Evolutionary conservation across 768 basidiomycete genomes (phyloP), one percentile per base, ranked within the genome.

Genomic region (Podaxis sp.): DNA sequence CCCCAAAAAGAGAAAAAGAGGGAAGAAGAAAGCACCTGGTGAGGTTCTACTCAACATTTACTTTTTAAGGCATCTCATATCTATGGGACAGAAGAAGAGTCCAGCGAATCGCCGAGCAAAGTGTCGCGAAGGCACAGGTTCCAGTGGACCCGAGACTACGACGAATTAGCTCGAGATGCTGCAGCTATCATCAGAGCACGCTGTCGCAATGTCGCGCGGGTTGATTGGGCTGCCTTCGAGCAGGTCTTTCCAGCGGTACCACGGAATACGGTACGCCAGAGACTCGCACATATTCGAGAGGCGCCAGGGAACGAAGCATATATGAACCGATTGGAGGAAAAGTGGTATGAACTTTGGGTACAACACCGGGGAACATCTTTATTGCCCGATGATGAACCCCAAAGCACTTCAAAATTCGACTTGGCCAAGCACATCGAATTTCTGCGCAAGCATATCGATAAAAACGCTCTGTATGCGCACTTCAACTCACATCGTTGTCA

Each of bases 91-190:
- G 68, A 63, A 25, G 47, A 51, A 32, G 59, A 47, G 36, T 11
- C 35, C 5, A 50, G 32, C 9, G 58, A 67, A 32, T 59, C 83
- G 84, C 70, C 83, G 79, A 14, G 79, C 81, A 44, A 77, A 75
- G 9, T 67, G 14, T 65, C 67, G 48, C 78, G 88, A 55, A 81
- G 90, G 16, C 82, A 86, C 51, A 80, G 88, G 57, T 93, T 93
- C 69, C 84, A 85, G 51, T 98, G 93, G 94, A 91, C 83, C 57
- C 73, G 81, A 42, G 91, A 95, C 53, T 93, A 88, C 59, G 94
- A 98, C 59, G 96, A 98, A 62, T 81, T 95, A 40, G 88, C 89
- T 25, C 84, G 89, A 57, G 96, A 98, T 68, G 88, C 89, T 0
- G 87, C 86, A 50, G 89, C 85, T 10, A 87, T 98, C 64, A 84